Evolutionary conservation across 371 early-diverging fungal genomes (phyloP).

Genomic region (Mucor mucedo): DNA sequence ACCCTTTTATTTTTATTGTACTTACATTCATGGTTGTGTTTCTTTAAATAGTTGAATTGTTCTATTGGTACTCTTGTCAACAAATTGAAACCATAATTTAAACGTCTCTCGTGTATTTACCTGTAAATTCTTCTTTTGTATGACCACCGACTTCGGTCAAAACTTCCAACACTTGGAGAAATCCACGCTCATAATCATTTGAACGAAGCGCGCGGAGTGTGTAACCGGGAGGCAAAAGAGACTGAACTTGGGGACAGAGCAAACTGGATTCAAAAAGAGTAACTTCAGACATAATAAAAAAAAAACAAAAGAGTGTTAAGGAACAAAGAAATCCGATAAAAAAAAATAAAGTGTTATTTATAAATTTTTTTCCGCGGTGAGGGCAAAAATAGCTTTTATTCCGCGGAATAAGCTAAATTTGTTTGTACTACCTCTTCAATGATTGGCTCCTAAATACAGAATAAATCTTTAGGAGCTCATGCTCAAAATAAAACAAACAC

Average conservation of each 20-base stretch:
- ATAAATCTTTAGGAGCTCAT: too few relatives aligned
- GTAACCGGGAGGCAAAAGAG: slow-evolving; percentile 79
- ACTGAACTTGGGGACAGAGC: slow-evolving; percentile 78
- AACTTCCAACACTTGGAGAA: slow-evolving; percentile 69
- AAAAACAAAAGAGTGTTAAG: background rate
- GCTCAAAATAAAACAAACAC: too few relatives aligned
- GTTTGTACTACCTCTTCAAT: background rate
- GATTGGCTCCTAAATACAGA: slow-evolving; percentile 12
- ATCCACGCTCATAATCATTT: slow-evolving; percentile 83
- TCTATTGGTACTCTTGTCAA: slow-evolving; percentile 37
- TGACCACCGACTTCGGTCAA: slow-evolving; percentile 82
- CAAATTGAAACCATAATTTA: too few relatives aligned
- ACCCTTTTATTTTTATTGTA: background rate
- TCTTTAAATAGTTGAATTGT: slow-evolving; percentile 74
- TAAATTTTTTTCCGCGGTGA: slow-evolving; percentile 9
- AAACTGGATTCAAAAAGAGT: slow-evolving; percentile 66
- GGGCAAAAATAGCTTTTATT: background rate
- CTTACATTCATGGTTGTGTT: slow-evolving; percentile 77
- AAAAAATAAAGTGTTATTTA: background rate
- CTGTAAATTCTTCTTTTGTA: slow-evolving; percentile 70
- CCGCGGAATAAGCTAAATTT: slow-evolving; percentile 1
- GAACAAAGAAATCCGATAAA: background rate
- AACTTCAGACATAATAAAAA: slow-evolving; percentile 17
- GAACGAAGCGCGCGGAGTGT: slow-evolving; percentile 81
- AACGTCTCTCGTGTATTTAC: slow-evolving; percentile 2